Evolutionary conservation across 371 early-diverging fungal genomes (phyloP), one percentile per base, ranked within the genome.

Genomic region (Syncephalastrum sp.): DNA sequence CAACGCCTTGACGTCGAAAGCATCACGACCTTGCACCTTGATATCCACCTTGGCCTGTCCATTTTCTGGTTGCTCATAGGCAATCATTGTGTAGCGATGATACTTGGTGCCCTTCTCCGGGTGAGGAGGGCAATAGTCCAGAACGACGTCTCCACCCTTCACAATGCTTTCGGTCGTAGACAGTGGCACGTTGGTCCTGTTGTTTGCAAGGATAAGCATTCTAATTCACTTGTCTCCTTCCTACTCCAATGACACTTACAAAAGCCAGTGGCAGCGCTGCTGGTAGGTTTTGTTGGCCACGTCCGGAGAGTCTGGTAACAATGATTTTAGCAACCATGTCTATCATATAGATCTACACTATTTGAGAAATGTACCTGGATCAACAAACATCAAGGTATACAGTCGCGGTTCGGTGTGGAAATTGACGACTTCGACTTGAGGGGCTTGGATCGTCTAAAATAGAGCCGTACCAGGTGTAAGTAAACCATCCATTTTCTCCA

Each of bases 81-180:
- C 76, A 55, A 89, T 74, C 25, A 88, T 54, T 24, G 87, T 88
- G 63, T 91, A 91, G 25, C 93, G 85, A 60, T 93, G 93, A 53
- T 79, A 80, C 63, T 86, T 86, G 41, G 91, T 87, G 41, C 92
- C 92, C 59, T 83, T 82, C 48, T 89, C 83, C 33, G 93, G 93
- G 64, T 93, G 93, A 54, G 92, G 92, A 49, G 91, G 89, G 21
- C 88, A 50, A 62, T 92, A 93, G 6, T 81, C 70, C 33, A 91
- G 64, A 17, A 89, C 64, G n/a, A 75, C 70, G 41, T 85, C 75
- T 15, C 86, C 85, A 25, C 59, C 75, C 21, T 51, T 53, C 4
- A 83, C 73, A 12, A 60, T 53, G 10, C 74, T 51, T 59, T 80
- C 64, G 27, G 83, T 82, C 42, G 82, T 74, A 58, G 81, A 84